These are phyloP conservation scores for Aspergillus nomiae DNA, from an alignment of 2,329 filamentous ascomycete species.

Conservation along the genomic window DNA sequence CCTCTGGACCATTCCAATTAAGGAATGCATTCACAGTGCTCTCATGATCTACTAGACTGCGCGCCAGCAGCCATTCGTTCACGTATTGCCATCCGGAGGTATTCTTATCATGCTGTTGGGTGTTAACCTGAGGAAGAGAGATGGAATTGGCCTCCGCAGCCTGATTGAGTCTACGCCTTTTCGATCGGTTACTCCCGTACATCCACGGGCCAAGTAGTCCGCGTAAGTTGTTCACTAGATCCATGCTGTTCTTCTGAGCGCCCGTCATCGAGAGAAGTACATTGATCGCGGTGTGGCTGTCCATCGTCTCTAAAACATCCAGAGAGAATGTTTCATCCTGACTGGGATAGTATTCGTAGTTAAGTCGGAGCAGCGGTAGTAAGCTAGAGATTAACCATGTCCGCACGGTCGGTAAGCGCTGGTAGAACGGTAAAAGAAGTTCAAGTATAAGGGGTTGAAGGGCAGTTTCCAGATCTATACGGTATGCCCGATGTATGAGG, in stretches of 20 bases:
- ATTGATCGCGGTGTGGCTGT: conserved; percentile 55
- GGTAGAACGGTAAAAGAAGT: conserved; percentile 61
- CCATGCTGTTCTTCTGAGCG: conserved; percentile 35
- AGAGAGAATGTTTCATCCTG: conserved; percentile 48
- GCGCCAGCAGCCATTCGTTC: conserved; percentile 61
- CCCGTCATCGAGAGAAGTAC: conserved; percentile 52
- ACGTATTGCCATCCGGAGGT: conserved; percentile 58
- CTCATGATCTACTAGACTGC: conserved; percentile 53
- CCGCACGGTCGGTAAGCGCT: conserved; percentile 53
- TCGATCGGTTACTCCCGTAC: conserved; percentile 57
- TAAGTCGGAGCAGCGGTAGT: conserved; percentile 60
- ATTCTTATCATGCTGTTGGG: conserved; percentile 23
- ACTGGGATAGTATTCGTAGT: conserved; percentile 65
- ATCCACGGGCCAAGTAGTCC: conserved; percentile 66
- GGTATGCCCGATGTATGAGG: conserved; percentile 61
- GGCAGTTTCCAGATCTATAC: conserved; percentile 61
- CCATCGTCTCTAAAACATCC: conserved; percentile 54
- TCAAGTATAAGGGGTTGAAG: conserved; percentile 58
- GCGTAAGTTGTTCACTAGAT: conserved; percentile 57
- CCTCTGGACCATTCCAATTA: conserved; percentile 62
- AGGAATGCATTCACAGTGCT: conserved; percentile 54
- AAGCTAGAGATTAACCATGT: conserved; percentile 63
- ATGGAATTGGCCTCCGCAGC: conserved; percentile 29
- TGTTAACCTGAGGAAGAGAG: conserved; percentile 23
- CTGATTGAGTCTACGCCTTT: conserved; percentile 53